These are phyloP conservation scores for Penicillium pulvis DNA, from an alignment of 495 filamentous ascomycete species.

Conservation along the genomic window DNA sequence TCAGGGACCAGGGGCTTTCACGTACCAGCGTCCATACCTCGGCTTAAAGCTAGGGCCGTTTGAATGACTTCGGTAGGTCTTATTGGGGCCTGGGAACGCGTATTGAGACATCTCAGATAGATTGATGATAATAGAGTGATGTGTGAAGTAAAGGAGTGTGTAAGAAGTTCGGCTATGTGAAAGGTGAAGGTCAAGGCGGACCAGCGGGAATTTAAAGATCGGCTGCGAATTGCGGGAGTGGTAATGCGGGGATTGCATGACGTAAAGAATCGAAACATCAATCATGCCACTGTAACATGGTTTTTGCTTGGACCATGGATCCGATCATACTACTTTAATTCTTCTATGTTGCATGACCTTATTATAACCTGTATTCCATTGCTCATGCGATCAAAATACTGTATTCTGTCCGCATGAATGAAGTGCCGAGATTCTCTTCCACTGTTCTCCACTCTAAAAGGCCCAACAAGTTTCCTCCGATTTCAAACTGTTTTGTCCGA, in stretches of 20 bases:
- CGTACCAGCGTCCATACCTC: conserved; percentile 24
- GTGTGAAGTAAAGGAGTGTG: neutral
- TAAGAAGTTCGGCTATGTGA: conserved; percentile 8
- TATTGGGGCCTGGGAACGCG: conserved; percentile 26
- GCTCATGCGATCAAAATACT: neutral
- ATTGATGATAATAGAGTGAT: neutral
- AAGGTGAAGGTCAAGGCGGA: conserved; percentile 15
- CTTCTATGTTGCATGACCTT: neutral
- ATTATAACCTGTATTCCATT: neutral
- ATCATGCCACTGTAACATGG: conserved; percentile 17
- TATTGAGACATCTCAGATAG: conserved; percentile 26
- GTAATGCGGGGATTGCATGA: conserved; percentile 32
- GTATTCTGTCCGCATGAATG: neutral
- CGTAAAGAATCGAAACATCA: conserved; percentile 18
- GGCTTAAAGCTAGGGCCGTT: conserved; percentile 21
- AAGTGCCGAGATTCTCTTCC: neutral
- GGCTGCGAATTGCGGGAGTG: conserved; percentile 16
- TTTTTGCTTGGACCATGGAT: neutral
- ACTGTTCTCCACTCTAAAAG: neutral
- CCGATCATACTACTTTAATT: neutral
- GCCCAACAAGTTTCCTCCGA: too few species aligned
- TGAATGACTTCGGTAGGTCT: conserved; percentile 18
- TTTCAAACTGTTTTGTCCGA: too few species aligned
- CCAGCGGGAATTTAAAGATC: conserved; percentile 18
- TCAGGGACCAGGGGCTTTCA: conserved; percentile 4